These are phyloP conservation scores for Fusarium ambrosium DNA, from an alignment of 2,329 filamentous ascomycete genomes.

Conservation along the genomic window DNA sequence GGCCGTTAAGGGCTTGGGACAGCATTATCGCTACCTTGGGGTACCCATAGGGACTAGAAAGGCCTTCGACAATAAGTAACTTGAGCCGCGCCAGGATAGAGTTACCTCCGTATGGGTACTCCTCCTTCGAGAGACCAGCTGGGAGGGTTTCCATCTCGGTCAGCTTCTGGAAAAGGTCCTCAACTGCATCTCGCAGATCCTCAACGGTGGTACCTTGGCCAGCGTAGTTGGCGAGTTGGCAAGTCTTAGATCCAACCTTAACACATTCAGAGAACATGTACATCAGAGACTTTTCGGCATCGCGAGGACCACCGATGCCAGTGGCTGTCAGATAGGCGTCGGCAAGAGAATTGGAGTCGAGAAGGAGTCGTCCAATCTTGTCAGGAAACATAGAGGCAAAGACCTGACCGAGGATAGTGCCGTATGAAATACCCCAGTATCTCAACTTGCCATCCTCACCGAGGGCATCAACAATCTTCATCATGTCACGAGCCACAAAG, in stretches of 20 bases:
- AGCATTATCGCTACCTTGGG: constrained; percentile 8
- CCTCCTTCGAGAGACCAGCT: not conserved
- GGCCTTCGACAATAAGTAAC: constrained; percentile 20
- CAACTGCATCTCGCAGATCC: constrained; percentile 14
- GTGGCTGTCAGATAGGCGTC: constrained; percentile 25
- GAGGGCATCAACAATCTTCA: constrained; percentile 55
- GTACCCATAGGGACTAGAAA: constrained; percentile 16
- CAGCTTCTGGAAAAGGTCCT: constrained; percentile 21
- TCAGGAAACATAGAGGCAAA: constrained; percentile 43
- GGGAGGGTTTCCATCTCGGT: not conserved
- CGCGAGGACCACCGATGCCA: constrained; percentile 21
- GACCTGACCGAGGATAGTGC: constrained; percentile 39
- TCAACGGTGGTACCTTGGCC: constrained; percentile 24
- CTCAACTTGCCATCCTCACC: constrained; percentile 51
- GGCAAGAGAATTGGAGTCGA: constrained; percentile 38
- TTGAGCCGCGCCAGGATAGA: constrained; percentile 21
- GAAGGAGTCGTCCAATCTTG: constrained; percentile 38
- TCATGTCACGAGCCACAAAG: constrained; percentile 56
- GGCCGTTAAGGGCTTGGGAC: constrained; percentile 8
- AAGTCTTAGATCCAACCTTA: constrained; percentile 22
- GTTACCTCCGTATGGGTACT: constrained; percentile 21
- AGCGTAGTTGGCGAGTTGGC: constrained; percentile 29
- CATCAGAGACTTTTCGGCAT: constrained; percentile 25
- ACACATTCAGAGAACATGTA: constrained; percentile 34
- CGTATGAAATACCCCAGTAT: constrained; percentile 52